phyloP scores from a whole-genome alignment of 305 asterid genomes.

The Fraxinus latifolia region DNA sequence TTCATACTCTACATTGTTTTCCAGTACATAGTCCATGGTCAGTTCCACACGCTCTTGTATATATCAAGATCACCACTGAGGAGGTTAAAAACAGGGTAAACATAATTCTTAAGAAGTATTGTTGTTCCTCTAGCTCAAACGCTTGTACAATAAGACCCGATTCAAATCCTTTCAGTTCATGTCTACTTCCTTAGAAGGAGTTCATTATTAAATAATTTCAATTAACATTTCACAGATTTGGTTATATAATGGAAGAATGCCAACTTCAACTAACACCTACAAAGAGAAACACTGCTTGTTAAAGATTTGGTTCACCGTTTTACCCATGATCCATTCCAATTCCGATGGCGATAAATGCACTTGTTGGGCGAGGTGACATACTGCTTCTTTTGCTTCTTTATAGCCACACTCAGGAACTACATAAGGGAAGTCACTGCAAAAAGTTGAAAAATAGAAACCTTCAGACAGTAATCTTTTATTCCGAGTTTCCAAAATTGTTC shows the following conservation, averaged over 20 bases:
- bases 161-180: not conserved
- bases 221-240: not conserved
- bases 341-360: conserved; percentile 49
- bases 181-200: not conserved
- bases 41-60: not conserved
- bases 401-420: conserved; percentile 75
- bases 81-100: not conserved
- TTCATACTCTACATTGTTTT: not conserved
- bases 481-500: not conserved
- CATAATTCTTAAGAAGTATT: not conserved
- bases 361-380: conserved; percentile 34
- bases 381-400: conserved; percentile 73
- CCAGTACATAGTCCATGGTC: not conserved
- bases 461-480: not conserved
- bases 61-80: not conserved
- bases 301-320: conserved; percentile 53
- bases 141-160: not conserved
- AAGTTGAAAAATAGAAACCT: not conserved
- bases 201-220: not conserved
- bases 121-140: not conserved
- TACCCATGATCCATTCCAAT: conserved; percentile 72
- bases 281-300: conserved; percentile 35
- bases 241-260: not conserved
- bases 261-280: not conserved
- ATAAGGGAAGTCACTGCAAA: conserved; percentile 74